Evolutionary conservation across 495 filamentous ascomycete species (phyloP), one percentile per base, ranked within the genome.

Genomic region (Coniosporium apollinis): DNA sequence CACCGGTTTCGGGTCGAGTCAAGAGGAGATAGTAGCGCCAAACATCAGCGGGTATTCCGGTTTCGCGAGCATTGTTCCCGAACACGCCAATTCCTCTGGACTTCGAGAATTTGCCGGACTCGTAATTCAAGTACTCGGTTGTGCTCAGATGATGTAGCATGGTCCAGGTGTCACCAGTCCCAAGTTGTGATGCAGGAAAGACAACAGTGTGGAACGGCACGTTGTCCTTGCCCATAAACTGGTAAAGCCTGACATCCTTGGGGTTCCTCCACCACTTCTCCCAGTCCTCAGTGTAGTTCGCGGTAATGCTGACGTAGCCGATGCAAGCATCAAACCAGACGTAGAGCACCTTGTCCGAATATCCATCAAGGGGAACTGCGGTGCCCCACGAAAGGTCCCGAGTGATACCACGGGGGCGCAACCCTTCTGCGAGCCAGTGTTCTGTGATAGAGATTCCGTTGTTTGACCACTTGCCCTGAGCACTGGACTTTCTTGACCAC

Each of bases 321-420:
- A 92, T 91, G 56, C 82, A 91, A 30, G 87, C 86, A 56, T 94
- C 86, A 46, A 94, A 94, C 86, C 86, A 94, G 26, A 91, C 82
- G 46, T 94, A 94, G 38, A 94, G 67, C 38, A 91, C 84, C 63
- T 89, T 89, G 38, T 76, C 65, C 38, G 74, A 73, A 33, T 73
- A 85, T 7, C 64, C 69, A 11, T 56, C 55, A 5, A 67, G 48
- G 15, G 79, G 75, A 10, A 83, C 67, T 6, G 74, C 67, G 10
- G 77, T 79, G 47, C 85, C 85, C 85, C 85, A 94, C 55, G 76
- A 82, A 28, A 94, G 62, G 57, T 91, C 82, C 44, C 85, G 60
- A 17, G 84, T 93, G 49, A 94, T 93, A 39, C 77, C 78, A 29
- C 85, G 77, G 18, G 72, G 69, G 51, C 81, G 74, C 42, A 92